Percentiles rank a stretch among this genome's conserved stretches.
Conservation (phyloP, 768 basidiomycete genomes). For the Gloeostereum incarnatum region DNA sequence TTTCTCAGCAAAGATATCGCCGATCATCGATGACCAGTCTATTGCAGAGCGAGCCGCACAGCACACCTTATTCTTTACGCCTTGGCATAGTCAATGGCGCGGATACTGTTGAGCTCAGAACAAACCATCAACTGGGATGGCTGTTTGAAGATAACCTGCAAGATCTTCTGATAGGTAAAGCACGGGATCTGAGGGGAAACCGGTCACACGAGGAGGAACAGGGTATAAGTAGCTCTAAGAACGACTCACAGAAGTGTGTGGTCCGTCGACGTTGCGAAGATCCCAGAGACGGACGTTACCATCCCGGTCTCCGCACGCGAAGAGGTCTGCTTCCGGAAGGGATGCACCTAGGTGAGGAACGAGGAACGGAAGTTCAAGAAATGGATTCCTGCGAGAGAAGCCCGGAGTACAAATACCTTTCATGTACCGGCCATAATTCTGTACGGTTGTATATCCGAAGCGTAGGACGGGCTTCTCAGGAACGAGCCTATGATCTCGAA, state of each 20-base stretch:
- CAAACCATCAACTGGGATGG: slow-evolving; percentile 25
- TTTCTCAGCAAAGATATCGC: no score
- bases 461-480: slow-evolving; percentile 24
- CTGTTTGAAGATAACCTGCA: slow-evolving; percentile 25
- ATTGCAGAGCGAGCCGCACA: no score
- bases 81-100: slow-evolving; percentile 10
- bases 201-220: no score
- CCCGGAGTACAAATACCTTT: slow-evolving; percentile 24
- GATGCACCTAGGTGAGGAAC: slow-evolving; percentile 5
- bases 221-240: neutral
- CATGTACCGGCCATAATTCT: slow-evolving; percentile 31
- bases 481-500: slow-evolving; percentile 35
- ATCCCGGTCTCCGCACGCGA: slow-evolving; percentile 32
- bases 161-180: slow-evolving; percentile 24
- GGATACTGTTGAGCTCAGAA: slow-evolving; percentile 26
- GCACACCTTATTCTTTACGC: no score
- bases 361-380: neutral
- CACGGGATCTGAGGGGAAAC: slow-evolving; percentile 22
- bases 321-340: slow-evolving; percentile 17
- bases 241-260: slow-evolving; percentile 14
- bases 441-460: slow-evolving; percentile 31
- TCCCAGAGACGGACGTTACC: slow-evolving; percentile 40
- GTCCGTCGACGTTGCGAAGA: slow-evolving; percentile 24
- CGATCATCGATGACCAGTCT: no score
- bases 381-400: neutral